Evolutionary conservation across 2,329 filamentous ascomycete genomes (phyloP).

Genomic region (Ramichloridium luteum): DNA sequence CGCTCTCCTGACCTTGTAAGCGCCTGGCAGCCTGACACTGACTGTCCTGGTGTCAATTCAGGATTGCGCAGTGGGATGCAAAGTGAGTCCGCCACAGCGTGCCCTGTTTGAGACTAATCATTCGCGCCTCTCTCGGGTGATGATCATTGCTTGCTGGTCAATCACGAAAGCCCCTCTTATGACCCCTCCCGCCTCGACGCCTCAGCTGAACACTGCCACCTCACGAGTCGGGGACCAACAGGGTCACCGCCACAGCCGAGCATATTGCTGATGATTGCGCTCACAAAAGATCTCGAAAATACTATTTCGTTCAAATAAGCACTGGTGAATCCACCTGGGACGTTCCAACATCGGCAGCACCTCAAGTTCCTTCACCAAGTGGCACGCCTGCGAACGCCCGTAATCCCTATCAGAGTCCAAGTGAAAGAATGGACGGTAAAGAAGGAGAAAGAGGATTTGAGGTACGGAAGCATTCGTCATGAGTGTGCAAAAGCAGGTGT

Average conservation of each 20-base stretch:
- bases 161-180: no score
- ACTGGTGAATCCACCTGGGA: slow-evolving; percentile 32
- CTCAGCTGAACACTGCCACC: not conserved
- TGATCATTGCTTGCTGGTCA: no score
- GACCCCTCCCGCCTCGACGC: no score
- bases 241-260: slow-evolving; percentile 1
- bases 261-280: slow-evolving; percentile 8
- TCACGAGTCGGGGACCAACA: no score
- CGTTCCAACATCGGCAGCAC: slow-evolving; percentile 27
- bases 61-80: slow-evolving; percentile 31
- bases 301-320: slow-evolving; percentile 32
- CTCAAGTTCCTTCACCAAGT: slow-evolving; percentile 27
- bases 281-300: slow-evolving; percentile 27
- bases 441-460: slow-evolving; percentile 1
- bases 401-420: slow-evolving; percentile 25
- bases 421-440: slow-evolving; percentile 11
- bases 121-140: no score
- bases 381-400: slow-evolving; percentile 25
- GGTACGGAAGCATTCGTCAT: slow-evolving; percentile 17
- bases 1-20: slow-evolving; percentile 4
- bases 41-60: slow-evolving; percentile 19
- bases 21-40: slow-evolving; percentile 23
- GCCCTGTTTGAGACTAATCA: no score
- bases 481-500: no score
- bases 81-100: no score